Evolutionary conservation across 257 asterid species (phyloP), one percentile per base, ranked within the genome.

Genomic region (Jacaranda copaia): DNA sequence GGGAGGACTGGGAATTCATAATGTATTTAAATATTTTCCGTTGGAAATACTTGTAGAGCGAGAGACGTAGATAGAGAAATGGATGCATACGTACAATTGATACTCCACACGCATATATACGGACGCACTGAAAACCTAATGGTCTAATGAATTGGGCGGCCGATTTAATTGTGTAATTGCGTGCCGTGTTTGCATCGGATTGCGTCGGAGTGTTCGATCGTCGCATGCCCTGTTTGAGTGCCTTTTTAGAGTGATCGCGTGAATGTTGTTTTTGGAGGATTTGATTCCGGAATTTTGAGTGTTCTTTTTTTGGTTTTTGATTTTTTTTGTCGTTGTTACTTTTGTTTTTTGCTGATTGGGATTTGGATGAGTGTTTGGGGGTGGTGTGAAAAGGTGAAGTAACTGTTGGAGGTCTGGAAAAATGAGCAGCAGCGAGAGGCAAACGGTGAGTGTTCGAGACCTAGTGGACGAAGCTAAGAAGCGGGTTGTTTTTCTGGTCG

Each of bases 381-480:
- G 74, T 45, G 52, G 75, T 60, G 77, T 35, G 79, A 40, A 51
- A 52, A 64, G 75, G 81, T 66, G 70, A 64, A 66, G 76, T 76
- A 14, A 12, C 20, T 58, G 55, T 61, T 46, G 76, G 32, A 77
- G 58, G 77, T 70, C 52, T 46, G 81, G 43, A 45, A 68, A 77
- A 80, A 87, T 87, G 90, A 84, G 88, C 88, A 64, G 76, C 77
- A 46, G 56, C 68, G 85, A 57, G 77, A 74, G 79, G 65, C 85
- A 72, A 64, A 20, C 59, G 48, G 87, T 59, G 84, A 69, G 80
- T 64, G 63, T 82, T 69, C 81, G 85, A 57, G 90, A 84, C 85
- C 86, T 87, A 32, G 82, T 70, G 55, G 90, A 87, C 67, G 90
- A 87, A 76, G 90, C 90, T 78, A 87, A 84, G 83, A 87, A 84